Percentiles rank a stretch among this genome's conserved stretches.
phyloP scores from a whole-genome alignment of 805 yeast genomes.

The Ogataea glucozyma region DNA sequence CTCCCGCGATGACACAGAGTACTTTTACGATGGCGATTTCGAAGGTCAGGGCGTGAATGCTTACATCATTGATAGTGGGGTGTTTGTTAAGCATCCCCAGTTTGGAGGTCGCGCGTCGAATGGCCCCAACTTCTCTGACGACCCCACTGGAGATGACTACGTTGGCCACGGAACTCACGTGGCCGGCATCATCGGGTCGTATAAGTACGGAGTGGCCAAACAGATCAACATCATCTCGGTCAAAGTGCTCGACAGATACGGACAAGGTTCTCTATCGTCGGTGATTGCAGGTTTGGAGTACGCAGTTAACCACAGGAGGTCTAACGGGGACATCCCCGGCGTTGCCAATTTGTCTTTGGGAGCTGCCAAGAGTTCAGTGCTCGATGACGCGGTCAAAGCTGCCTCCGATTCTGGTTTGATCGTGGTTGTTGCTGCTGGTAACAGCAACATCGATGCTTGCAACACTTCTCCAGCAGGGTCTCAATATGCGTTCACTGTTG shows the following conservation, averaged over 20 bases:
- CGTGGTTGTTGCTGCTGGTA: constrained; percentile 86
- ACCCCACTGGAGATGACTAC: constrained; percentile 59
- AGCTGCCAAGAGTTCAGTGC: constrained; percentile 61
- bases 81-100: constrained; percentile 59
- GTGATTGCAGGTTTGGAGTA: constrained; percentile 68
- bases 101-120: constrained; percentile 59
- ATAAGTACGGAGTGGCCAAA: constrained; percentile 81
- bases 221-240: constrained; percentile 63
- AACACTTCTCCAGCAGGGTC: constrained; percentile 85
- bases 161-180: constrained; percentile 95
- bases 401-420: constrained; percentile 73
- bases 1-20: constrained; percentile 37
- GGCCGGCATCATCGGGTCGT: constrained; percentile 84
- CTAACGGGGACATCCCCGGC: constrained; percentile 40
- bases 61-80: constrained; percentile 85
- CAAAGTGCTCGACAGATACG: constrained; percentile 67
- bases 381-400: constrained; percentile 75
- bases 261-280: constrained; percentile 69
- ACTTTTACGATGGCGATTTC: constrained; percentile 46
- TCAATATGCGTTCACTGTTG: constrained; percentile 70
- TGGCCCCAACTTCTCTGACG: constrained; percentile 65
- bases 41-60: constrained; percentile 66
- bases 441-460: constrained; percentile 76
- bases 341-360: constrained; percentile 85
- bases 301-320: constrained; percentile 58